These are phyloP conservation scores for Carex myosuroides DNA, from an alignment of 176 grass and related monocot species.

Conservation along the genomic window DNA sequence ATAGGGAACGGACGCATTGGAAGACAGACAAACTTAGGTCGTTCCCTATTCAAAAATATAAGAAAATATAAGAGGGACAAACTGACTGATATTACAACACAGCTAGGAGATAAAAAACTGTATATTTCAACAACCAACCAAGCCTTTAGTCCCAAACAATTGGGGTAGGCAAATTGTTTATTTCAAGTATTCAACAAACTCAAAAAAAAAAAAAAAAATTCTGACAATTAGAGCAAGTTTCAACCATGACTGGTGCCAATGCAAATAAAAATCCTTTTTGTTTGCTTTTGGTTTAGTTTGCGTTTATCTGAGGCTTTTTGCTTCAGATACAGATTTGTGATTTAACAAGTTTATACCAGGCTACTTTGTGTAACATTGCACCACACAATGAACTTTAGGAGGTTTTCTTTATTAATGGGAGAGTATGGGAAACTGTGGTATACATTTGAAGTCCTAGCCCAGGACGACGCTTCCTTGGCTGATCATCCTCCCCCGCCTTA, in stretches of 20 bases:
- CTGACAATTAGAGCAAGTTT: neutral
- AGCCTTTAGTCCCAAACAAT: no score
- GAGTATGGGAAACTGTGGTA: neutral
- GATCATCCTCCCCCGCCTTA: neutral
- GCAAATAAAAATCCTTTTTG: neutral
- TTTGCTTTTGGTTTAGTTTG: neutral
- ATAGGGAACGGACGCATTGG: neutral
- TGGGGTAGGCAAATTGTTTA: no score
- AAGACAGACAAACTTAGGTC: neutral
- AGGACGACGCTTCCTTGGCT: neutral
- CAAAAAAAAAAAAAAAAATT: no score
- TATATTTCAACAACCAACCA: neutral
- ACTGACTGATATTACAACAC: neutral
- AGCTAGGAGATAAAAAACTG: neutral
- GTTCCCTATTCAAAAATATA: neutral
- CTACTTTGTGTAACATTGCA: neutral
- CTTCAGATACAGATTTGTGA: neutral
- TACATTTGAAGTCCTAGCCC: conserved; percentile 3
- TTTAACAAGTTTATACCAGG: neutral
- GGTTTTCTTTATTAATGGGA: neutral
- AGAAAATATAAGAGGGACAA: neutral
- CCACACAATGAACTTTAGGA: conserved; percentile 3
- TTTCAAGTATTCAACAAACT: no score
- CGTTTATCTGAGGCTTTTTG: neutral
- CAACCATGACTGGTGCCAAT: neutral